Percentiles rank a stretch among this genome's conserved stretches.
phyloP scores from a whole-genome alignment of 23 red algal genomes.

The Gracilaria gracilis region DNA sequence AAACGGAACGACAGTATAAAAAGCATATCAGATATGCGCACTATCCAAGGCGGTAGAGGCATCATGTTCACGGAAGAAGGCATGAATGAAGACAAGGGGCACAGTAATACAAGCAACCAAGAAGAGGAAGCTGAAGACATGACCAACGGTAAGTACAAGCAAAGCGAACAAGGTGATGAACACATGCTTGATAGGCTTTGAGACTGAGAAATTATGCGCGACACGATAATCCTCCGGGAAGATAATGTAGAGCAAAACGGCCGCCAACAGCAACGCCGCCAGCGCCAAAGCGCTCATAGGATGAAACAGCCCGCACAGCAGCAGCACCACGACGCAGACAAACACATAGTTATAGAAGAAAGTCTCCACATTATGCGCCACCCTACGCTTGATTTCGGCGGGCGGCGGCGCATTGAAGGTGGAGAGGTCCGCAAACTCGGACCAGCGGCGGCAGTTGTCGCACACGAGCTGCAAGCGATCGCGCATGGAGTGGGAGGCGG shows the following conservation, averaged over 20 bases:
- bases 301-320: conserved; percentile 39
- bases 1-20: neutral
- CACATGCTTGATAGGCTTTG: conserved; percentile 59
- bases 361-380: conserved; percentile 71
- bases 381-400: conserved; percentile 46
- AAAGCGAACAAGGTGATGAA: conserved; percentile 56
- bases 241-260: conserved; percentile 58
- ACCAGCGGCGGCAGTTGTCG: conserved; percentile 69
- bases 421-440: conserved; percentile 69
- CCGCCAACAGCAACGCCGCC: conserved; percentile 3
- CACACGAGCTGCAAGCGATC: conserved; percentile 73
- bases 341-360: conserved; percentile 90
- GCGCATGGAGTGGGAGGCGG: conserved; percentile 38
- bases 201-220: conserved; percentile 38
- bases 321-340: conserved; percentile 20
- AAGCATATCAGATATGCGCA: neutral
- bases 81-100: conserved; percentile 63
- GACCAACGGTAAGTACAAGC: conserved; percentile 66
- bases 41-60: conserved; percentile 3
- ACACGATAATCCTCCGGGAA: conserved; percentile 62
- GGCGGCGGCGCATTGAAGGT: conserved; percentile 53
- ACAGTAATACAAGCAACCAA: conserved; percentile 34
- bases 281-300: conserved; percentile 45
- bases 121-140: conserved; percentile 59
- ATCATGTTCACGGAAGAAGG: conserved; percentile 57